Base-by-base conservation (phyloP, 371 early-diverging fungal species). In the Rhizopus microsporus region DNA sequence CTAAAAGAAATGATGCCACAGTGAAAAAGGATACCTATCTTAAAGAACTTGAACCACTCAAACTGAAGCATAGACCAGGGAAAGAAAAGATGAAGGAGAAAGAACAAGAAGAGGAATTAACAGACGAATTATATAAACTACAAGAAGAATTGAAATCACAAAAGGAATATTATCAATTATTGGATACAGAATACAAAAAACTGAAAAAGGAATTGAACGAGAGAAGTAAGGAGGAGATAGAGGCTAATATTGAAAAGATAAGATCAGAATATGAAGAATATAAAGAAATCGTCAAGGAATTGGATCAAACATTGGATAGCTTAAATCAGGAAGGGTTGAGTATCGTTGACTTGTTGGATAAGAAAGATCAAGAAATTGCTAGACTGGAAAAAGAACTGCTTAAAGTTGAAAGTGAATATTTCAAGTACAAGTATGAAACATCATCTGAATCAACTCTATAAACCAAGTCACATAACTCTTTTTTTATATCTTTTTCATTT, bases 401-500 rank as follows among this genome's bases (percentile, higher is more conserved):
- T 23, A 23, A 23, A 23, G 23, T 23, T 23, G 23, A 23, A 23
- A 23, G 23, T 23, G 23, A 23, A 0, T 23, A 23, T 23, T 23
- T 23, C 23, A 23, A 23, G 23, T 23, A 23, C 23, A 23, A 23
- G 23, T 23, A 23, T 23, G 23, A 23, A 23, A 23, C 23, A 23
- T 23, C 23, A 23, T 23, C 23, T 23, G 23, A 23, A 23, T 23
- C 23, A 23, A 23, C 23, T 23, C 23, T 23, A 23, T 23, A 23
- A 23, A 23, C 23, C 23, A 23, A 23, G 23, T 23, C 33, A n/a
- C 7, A 12, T 4, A 35, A 12, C 33, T 38, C 35, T 33, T 17
- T 34, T 48, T 31, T 31, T 47, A 51, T 48, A 50, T 45, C 45
- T 46, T 40, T 45, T 49, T 59, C 10, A 30, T 56, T 46, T 54